Conservation (phyloP, 495 filamentous ascomycete genomes). For the Talaromyces borbonicus region DNA sequence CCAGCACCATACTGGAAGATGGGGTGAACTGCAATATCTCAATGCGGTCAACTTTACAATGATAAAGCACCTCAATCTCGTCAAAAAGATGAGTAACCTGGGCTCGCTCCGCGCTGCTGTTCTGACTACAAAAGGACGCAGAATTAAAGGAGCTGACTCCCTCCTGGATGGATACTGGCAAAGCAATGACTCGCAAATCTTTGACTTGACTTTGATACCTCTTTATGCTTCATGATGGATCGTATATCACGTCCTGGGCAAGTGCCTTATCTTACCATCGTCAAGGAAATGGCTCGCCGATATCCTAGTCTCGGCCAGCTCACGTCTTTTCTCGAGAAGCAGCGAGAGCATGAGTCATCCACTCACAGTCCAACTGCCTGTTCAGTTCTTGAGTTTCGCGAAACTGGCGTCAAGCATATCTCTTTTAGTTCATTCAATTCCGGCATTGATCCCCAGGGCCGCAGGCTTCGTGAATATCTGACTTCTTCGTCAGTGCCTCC, state of each 20-base stretch:
- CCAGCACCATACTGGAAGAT: slow-evolving; percentile 29
- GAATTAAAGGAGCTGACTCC: slow-evolving; percentile 37
- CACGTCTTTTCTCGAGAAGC: background rate
- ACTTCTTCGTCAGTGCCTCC: background rate
- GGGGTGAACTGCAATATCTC: no score
- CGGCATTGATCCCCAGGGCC: background rate
- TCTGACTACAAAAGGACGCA: slow-evolving; percentile 19
- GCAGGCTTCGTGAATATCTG: background rate
- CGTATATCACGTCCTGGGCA: background rate
- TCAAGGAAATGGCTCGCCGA: background rate
- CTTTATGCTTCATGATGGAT: background rate
- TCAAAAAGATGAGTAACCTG: no score
- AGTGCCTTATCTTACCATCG: background rate
- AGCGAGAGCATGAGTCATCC: background rate
- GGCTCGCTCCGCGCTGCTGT: no score
- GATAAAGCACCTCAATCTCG: no score
- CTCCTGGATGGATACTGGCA: slow-evolving; percentile 29
- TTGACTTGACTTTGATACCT: background rate
- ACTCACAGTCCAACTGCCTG: background rate
- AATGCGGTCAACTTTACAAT: no score
- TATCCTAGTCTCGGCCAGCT: background rate
- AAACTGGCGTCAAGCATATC: background rate
- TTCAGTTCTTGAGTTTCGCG: background rate
- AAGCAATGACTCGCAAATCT: no score
- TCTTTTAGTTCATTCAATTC: background rate